Evolutionary conservation across 1,284 basidiomycete species (phyloP), one percentile per base, ranked within the genome.

Genomic region (Puccinia hordei): DNA sequence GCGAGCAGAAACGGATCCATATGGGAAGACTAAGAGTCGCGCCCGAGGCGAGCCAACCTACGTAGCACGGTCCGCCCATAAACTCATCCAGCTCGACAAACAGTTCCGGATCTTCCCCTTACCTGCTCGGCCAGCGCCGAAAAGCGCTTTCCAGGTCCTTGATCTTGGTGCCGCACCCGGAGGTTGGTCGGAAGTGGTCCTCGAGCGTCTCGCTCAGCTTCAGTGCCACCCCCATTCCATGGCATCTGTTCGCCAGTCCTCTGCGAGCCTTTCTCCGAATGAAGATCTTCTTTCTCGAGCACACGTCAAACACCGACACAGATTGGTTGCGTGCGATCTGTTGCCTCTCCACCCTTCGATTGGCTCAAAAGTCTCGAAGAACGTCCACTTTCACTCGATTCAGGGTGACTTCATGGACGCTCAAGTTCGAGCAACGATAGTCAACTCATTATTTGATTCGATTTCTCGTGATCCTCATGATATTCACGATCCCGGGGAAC

Each of bases 151-250:
- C 30, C 17, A 53, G 9, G 57, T 79, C 15, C 35, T 78, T 13
- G 77, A 79, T 59, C 68, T 79, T 4, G 77, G 77, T 5, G 66
- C 77, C 57, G 66, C 77, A 30, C 77, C 77, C 57, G 77, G 77
- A 13, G 77, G 77, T 10, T 79, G 77, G 77, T 59, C 68, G 9
- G 38, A 71, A 35, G 66, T 71, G 15, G 66, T 71, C 5, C 17
- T 61, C 2, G 65, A 59, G 41, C 19, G 55, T 41, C 27, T 79
- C 15, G 49, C 38, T 55, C 57, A 44, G 13, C 30, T 71, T 33
- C 68, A 49, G 22, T 38, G 6, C 51, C 49, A 38, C 27, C 27
- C n/a, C n/a, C n/a, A n/a, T n/a, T n/a, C n/a, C n/a, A n/a, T n/a
- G n/a, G n/a, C 66, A 27, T 19, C 51, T 53, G 38, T 5, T 35